Evolutionary conservation across 495 filamentous ascomycete genomes (phyloP).

Genomic region (Staphylotrichum longicolle): DNA sequence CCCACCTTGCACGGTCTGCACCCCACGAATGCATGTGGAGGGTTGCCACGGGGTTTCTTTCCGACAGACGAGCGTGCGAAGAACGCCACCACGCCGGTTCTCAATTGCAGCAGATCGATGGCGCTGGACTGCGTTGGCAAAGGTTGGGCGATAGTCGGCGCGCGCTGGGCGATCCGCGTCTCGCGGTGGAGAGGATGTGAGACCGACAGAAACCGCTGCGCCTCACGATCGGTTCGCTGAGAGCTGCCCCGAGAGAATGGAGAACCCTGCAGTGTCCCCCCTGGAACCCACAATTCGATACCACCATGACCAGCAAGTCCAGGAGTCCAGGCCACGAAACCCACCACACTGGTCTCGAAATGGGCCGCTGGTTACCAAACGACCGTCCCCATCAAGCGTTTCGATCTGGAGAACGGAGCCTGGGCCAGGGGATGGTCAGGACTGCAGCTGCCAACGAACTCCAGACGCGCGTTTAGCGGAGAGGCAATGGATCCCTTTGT

Average conservation of each 20-base stretch:
- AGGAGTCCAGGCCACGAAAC: background rate
- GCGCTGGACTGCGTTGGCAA: background rate
- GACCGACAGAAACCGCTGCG: conserved; percentile 19
- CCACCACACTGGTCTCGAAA: conserved; percentile 5
- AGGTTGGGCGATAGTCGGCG: too few relatives aligned
- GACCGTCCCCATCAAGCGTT: conserved; percentile 13
- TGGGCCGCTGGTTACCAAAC: conserved; percentile 15
- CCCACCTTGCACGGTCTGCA: background rate
- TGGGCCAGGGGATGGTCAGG: background rate
- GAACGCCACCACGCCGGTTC: background rate
- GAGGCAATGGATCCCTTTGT: background rate
- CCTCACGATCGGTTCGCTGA: conserved; percentile 18
- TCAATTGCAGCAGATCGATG: background rate
- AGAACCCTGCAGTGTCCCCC: conserved; percentile 8
- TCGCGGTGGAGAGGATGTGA: background rate
- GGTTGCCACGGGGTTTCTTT: background rate
- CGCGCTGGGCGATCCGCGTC: conserved; percentile 1
- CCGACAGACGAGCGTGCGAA: background rate
- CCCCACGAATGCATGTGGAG: conserved; percentile 6
- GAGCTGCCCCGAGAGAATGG: conserved; percentile 2
- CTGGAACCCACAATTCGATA: conserved; percentile 2
- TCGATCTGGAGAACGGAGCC: conserved; percentile 12
- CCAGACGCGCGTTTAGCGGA: conserved; percentile 19
- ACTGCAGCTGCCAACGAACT: background rate
- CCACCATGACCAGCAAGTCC: background rate